Evolutionary conservation across 805 yeast species (phyloP).

Genomic region (Blastobotrys muscicola): DNA sequence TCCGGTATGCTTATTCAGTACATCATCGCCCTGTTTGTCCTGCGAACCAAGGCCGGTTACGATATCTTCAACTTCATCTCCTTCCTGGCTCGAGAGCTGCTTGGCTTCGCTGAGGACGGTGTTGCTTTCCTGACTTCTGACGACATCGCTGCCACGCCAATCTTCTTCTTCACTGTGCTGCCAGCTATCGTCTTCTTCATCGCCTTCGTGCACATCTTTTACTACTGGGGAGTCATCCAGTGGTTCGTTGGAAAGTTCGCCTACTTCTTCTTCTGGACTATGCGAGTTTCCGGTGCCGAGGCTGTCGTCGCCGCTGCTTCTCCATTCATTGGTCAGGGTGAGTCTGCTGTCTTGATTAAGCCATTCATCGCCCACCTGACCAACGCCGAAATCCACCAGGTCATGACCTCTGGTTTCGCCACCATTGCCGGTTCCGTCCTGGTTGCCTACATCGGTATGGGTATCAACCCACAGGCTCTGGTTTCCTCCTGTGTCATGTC

Average conservation of each 20-base stretch:
- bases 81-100: constrained; percentile 44
- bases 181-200: constrained; percentile 60
- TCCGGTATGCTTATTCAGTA: constrained; percentile 53
- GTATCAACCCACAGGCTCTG: constrained; percentile 52
- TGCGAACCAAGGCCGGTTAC: constrained; percentile 50
- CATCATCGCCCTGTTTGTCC: constrained; percentile 49
- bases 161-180: constrained; percentile 48
- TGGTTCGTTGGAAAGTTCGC: constrained; percentile 53
- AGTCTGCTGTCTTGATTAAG: constrained; percentile 51
- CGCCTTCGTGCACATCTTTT: constrained; percentile 51
- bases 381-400: constrained; percentile 51
- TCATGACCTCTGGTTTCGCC: constrained; percentile 54
- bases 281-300: constrained; percentile 53
- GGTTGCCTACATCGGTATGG: constrained; percentile 54
- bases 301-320: constrained; percentile 59
- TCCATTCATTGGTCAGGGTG: constrained; percentile 60
- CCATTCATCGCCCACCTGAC: constrained; percentile 51
- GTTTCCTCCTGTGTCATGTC: constrained; percentile 64
- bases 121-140: constrained; percentile 46
- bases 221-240: constrained; percentile 49
- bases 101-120: constrained; percentile 50
- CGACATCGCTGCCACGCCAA: constrained; percentile 32
- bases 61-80: constrained; percentile 55
- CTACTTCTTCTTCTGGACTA: constrained; percentile 48
- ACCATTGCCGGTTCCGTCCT: constrained; percentile 57